phyloP scores from a whole-genome alignment of 371 early-diverging fungal genomes.

The Nematocida ausubeli region DNA sequence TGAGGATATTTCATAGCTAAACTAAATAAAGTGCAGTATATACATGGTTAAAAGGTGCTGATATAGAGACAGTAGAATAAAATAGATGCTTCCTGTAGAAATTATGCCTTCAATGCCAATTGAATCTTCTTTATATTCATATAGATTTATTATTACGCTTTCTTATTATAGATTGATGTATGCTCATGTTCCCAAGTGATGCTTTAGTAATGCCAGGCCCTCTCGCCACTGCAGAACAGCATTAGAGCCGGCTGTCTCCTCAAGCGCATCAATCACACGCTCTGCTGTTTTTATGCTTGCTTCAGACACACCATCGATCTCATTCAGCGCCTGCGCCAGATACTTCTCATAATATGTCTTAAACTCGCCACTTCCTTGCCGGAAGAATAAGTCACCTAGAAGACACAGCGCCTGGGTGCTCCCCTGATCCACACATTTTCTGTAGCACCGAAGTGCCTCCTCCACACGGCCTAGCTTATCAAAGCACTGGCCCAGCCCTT shows the following conservation, averaged over 20 bases:
- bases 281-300: slow-evolving; percentile 13
- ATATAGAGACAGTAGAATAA: too few species aligned
- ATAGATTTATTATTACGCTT: too few species aligned
- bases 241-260: neutral
- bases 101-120: too few species aligned
- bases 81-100: too few species aligned
- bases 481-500: slow-evolving; percentile 53
- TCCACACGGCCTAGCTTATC: slow-evolving; percentile 40
- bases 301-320: neutral
- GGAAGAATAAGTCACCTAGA: slow-evolving; percentile 23
- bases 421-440: slow-evolving; percentile 35
- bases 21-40: too few species aligned
- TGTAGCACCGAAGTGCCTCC: slow-evolving; percentile 59
- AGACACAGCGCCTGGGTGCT: slow-evolving; percentile 38
- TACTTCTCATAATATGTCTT: slow-evolving; percentile 21
- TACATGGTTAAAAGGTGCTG: too few species aligned
- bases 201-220: neutral
- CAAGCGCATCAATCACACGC: slow-evolving; percentile 21
- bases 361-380: slow-evolving; percentile 8
- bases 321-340: neutral
- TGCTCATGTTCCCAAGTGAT: neutral
- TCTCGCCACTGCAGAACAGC: slow-evolving; percentile 1
- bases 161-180: too few species aligned
- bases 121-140: too few species aligned
- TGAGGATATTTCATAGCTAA: too few species aligned